phyloP scores from a whole-genome alignment of 2,329 filamentous ascomycete genomes.

The Cladosporium oxysporum region DNA sequence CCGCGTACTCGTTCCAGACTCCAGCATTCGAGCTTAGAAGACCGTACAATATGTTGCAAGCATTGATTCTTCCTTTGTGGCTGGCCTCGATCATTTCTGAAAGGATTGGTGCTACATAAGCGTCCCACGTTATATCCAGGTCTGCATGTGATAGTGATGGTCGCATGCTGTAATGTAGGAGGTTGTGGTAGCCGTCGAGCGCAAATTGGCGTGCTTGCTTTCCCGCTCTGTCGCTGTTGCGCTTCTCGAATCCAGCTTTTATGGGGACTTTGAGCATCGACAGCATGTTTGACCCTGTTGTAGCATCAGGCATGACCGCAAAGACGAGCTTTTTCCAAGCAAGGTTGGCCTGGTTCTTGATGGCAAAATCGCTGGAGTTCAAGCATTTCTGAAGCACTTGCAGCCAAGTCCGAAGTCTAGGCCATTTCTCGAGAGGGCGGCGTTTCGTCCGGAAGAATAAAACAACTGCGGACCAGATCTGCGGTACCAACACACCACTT shows the following conservation, averaged over 20 bases:
- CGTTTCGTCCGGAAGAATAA: constrained; percentile 69
- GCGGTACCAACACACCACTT: constrained; percentile 64
- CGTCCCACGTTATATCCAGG: constrained; percentile 76
- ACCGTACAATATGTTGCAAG: constrained; percentile 70
- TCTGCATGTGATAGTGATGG: constrained; percentile 67
- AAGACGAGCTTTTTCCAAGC: constrained; percentile 88
- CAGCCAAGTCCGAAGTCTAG: constrained; percentile 71
- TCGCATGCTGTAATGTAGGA: constrained; percentile 80
- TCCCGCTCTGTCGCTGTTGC: constrained; percentile 54
- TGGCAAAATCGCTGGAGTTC: constrained; percentile 71
- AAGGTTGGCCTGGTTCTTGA: constrained; percentile 74
- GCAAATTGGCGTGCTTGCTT: constrained; percentile 56
- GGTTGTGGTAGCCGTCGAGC: constrained; percentile 73
- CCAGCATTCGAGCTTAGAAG: constrained; percentile 62
- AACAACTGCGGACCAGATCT: constrained; percentile 84
- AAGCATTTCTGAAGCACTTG: constrained; percentile 79
- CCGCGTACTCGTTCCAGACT: constrained; percentile 75
- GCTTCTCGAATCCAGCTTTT: constrained; percentile 67
- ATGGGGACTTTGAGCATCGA: constrained; percentile 70
- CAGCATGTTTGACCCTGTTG: constrained; percentile 56
- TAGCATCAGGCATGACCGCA: constrained; percentile 65
- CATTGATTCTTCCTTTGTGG: constrained; percentile 58
- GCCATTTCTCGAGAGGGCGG: constrained; percentile 65
- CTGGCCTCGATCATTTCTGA: constrained; percentile 54
- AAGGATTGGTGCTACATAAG: constrained; percentile 68